A percentile compares a stretch with the other conserved stretches of the same genome.
Evolutionary conservation across 768 basidiomycete genomes (phyloP).

Genomic region (Leccinellum albellum): DNA sequence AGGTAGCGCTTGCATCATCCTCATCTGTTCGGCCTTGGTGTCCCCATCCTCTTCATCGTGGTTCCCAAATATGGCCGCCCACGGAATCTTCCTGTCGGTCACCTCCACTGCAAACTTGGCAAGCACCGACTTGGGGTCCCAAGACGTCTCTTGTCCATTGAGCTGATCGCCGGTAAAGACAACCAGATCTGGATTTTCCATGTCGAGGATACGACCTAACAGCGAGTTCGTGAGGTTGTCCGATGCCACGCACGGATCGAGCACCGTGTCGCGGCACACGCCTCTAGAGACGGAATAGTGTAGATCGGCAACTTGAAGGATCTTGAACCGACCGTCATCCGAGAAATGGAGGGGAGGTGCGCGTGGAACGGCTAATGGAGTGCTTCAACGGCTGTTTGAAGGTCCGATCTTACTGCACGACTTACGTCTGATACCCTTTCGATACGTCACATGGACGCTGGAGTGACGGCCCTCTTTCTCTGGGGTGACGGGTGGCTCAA

Average conservation of each 20-base stretch:
- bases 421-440: slow-evolving; percentile 73
- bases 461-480: slow-evolving; percentile 39
- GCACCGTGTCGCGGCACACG: slow-evolving; percentile 65
- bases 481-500: slow-evolving; percentile 56
- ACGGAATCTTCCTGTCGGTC: slow-evolving; percentile 73
- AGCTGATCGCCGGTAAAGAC: slow-evolving; percentile 93
- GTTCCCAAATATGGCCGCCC: slow-evolving; percentile 93
- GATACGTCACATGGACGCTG: slow-evolving; percentile 61
- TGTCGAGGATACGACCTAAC: slow-evolving; percentile 64
- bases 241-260: slow-evolving; percentile 51
- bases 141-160: slow-evolving; percentile 86
- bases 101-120: slow-evolving; percentile 84
- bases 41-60: slow-evolving; percentile 80
- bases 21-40: slow-evolving; percentile 60
- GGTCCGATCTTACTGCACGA: background rate
- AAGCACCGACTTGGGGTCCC: slow-evolving; percentile 84
- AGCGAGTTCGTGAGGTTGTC: slow-evolving; percentile 80
- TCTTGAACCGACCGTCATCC: slow-evolving; percentile 78
- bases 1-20: slow-evolving; percentile 72
- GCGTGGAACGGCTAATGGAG: slow-evolving; percentile 53
- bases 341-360: slow-evolving; percentile 83
- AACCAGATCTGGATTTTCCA: slow-evolving; percentile 85
- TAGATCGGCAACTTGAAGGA: slow-evolving; percentile 88
- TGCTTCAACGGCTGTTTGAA: background rate
- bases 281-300: slow-evolving; percentile 86